Conservation (phyloP, 768 basidiomycete species). For the Tulasnella sp. region DNA sequence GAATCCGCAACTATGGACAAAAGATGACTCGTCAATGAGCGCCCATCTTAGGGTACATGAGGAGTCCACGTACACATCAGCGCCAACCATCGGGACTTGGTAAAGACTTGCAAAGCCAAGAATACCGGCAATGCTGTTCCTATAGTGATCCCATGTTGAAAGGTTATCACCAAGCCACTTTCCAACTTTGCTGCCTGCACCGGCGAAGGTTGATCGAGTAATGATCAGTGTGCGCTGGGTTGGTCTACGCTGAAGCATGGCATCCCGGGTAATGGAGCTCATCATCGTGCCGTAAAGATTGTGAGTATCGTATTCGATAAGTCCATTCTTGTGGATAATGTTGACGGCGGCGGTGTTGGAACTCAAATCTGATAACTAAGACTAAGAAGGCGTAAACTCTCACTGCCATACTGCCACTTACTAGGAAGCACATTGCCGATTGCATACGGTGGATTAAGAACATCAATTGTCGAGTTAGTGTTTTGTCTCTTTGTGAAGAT, state of each 20-base stretch:
- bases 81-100: constrained; percentile 64
- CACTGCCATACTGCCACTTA: neutral
- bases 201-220: constrained; percentile 61
- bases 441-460: constrained; percentile 17
- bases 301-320: constrained; percentile 19
- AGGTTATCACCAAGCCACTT: constrained; percentile 66
- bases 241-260: constrained; percentile 50
- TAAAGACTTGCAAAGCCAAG: constrained; percentile 51
- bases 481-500: constrained; percentile 27
- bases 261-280: constrained; percentile 46
- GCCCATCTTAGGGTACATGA: constrained; percentile 17
- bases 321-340: constrained; percentile 16
- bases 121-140: constrained; percentile 48
- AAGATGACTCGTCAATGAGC: neutral
- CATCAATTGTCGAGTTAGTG: neutral
- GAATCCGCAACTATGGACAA: constrained; percentile 17
- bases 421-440: constrained; percentile 7
- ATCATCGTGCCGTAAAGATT: constrained; percentile 55
- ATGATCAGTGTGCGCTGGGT: constrained; percentile 49
- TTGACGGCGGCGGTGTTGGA: constrained; percentile 19
- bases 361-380: constrained; percentile 5
- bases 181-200: constrained; percentile 51
- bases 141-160: constrained; percentile 46
- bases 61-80: constrained; percentile 51
- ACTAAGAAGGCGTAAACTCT: neutral